A percentile compares a stretch with the other conserved stretches of the same genome.
These are phyloP conservation scores for Mallotus repandus DNA, from an alignment of 441 rosid species.

Conservation along the genomic window DNA sequence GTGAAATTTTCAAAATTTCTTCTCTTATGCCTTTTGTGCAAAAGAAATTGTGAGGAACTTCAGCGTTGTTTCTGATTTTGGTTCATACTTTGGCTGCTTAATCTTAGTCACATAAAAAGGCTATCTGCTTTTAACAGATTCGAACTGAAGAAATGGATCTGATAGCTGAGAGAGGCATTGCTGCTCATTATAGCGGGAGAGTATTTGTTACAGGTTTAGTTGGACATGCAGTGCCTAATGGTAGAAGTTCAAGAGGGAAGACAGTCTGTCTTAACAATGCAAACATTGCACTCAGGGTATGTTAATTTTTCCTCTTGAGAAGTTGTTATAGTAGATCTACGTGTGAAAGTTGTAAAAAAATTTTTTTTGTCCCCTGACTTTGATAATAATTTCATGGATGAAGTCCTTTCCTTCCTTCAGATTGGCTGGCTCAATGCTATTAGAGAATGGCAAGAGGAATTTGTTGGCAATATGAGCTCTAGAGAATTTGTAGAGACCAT, in stretches of 20 bases:
- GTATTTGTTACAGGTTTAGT: slow-evolving; percentile 70
- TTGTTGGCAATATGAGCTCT: slow-evolving; percentile 99
- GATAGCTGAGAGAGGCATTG: slow-evolving; percentile 96
- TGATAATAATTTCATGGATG: slow-evolving; percentile 39
- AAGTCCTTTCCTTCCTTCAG: slow-evolving; percentile 58
- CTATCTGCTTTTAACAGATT: slow-evolving; percentile 48
- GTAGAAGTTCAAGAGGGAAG: slow-evolving; percentile 79
- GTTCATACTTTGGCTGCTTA: background rate
- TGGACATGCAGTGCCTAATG: slow-evolving; percentile 60
- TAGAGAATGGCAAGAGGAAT: slow-evolving; percentile 99
- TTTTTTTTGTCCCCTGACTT: slow-evolving; percentile 25
- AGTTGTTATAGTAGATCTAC: slow-evolving; percentile 27
- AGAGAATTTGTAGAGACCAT: slow-evolving; percentile 97
- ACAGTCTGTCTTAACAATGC: slow-evolving; percentile 85
- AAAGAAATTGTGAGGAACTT: slow-evolving; percentile 4
- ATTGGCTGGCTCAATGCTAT: slow-evolving; percentile 98
- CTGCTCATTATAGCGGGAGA: slow-evolving; percentile 96
- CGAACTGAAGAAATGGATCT: slow-evolving; percentile 98
- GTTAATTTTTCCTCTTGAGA: slow-evolving; percentile 25
- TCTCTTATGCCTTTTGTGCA: background rate
- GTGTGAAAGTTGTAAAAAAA: slow-evolving; percentile 20
- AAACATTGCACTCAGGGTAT: slow-evolving; percentile 92
- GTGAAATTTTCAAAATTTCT: background rate
- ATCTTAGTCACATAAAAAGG: slow-evolving; percentile 4
- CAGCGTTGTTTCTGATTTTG: background rate